phyloP scores from a whole-genome alignment of 2,329 filamentous ascomycete genomes.

The Chaetothyriales sp. region DNA sequence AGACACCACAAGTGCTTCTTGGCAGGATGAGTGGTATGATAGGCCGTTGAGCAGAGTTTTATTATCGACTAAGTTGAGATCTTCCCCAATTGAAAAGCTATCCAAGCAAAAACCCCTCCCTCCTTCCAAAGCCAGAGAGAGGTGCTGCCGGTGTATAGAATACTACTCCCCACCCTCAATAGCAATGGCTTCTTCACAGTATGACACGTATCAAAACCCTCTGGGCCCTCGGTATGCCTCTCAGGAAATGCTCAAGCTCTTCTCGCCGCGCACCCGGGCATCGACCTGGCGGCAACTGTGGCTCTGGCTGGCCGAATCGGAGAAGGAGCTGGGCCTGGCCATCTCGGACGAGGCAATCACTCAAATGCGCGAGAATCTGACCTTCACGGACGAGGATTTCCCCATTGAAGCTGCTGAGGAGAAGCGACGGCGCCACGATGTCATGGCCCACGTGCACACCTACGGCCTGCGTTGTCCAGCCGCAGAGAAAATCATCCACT shows the following conservation, averaged over 20 bases:
- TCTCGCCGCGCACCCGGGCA: constrained; percentile 59
- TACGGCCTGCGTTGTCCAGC: constrained; percentile 44
- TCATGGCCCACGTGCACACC: constrained; percentile 51
- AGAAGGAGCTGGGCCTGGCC: constrained; percentile 64
- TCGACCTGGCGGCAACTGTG: constrained; percentile 75
- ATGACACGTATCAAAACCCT: constrained; percentile 51
- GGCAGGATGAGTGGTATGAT: too few relatives aligned
- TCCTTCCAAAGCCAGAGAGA: too few relatives aligned
- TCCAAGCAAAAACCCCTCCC: too few relatives aligned
- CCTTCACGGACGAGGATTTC: constrained; percentile 66
- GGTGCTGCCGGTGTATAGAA: too few relatives aligned
- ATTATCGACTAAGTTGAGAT: too few relatives aligned
- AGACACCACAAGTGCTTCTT: too few relatives aligned
- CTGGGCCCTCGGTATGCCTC: constrained; percentile 59
- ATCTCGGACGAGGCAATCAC: constrained; percentile 62
- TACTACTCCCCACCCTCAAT: too few relatives aligned
- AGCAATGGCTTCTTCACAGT: constrained; percentile 22
- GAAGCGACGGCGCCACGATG: constrained; percentile 52
- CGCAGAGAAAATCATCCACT: constrained; percentile 72
- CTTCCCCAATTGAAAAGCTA: too few relatives aligned
- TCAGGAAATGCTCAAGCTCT: constrained; percentile 61
- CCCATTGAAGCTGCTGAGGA: constrained; percentile 61
- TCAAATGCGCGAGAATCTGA: constrained; percentile 58
- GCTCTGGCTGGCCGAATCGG: constrained; percentile 58
- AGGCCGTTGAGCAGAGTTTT: too few relatives aligned